A percentile compares a stretch with the other conserved stretches of the same genome.
Conservation (phyloP, 1,284 basidiomycete genomes). For the Porodaedalea pini region DNA sequence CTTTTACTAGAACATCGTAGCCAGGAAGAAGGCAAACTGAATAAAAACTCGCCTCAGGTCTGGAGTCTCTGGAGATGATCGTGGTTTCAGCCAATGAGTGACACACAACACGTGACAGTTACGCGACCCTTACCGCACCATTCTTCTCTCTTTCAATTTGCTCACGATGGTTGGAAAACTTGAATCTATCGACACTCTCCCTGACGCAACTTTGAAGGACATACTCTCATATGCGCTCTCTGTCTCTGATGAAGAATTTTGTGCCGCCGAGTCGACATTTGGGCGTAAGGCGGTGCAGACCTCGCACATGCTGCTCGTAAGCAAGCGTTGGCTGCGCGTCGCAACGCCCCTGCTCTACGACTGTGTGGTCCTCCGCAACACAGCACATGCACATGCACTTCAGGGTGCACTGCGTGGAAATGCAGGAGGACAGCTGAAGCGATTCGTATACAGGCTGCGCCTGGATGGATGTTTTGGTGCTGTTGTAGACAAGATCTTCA, state of each 20-base stretch:
- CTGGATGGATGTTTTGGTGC: neutral
- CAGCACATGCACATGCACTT: neutral
- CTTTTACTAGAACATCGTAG: slow-evolving; percentile 47
- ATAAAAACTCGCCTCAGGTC: slow-evolving; percentile 20
- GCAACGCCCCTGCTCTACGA: neutral
- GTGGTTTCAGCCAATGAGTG: too few species aligned
- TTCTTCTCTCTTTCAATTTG: too few species aligned
- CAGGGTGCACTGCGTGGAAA: neutral
- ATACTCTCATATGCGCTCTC: too few species aligned
- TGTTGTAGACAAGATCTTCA: neutral
- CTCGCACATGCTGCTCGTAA: neutral
- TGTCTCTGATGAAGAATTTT: too few species aligned
- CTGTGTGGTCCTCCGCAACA: neutral
- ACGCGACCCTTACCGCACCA: too few species aligned
- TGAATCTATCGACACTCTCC: too few species aligned
- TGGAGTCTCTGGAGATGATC: neutral
- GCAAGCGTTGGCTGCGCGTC: neutral
- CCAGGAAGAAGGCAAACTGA: slow-evolving; percentile 14
- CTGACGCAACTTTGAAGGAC: too few species aligned
- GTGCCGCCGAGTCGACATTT: neutral
- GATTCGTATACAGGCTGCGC: neutral
- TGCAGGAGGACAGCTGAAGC: neutral
- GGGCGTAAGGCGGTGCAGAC: neutral
- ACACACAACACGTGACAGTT: neutral
- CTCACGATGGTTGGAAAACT: too few species aligned